Evolutionary conservation across 805 yeast genomes (phyloP), one percentile per base, ranked within the genome.

Genomic region (Candida tammaniensis): DNA sequence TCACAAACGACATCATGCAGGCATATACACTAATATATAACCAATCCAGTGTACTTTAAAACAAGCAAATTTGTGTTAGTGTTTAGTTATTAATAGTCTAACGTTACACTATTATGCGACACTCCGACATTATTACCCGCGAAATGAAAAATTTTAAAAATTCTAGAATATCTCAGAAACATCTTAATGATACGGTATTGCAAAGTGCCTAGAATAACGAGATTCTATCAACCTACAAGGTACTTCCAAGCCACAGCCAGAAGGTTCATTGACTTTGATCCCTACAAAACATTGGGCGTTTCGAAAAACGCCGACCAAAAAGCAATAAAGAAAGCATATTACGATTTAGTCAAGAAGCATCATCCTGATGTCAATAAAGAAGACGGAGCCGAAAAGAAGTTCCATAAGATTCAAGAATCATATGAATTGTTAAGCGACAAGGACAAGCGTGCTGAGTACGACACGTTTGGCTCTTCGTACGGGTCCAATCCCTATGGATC

Each of bases 361-460:
- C 99, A 93, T 60, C 99, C 99, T 0, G 99, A 93, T 65, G 86
- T 93, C 28, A 93, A 91, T 60, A 93, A 91, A 60, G 96, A 86
- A 44, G 75, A 77, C 17, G 91, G 76, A 13, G 93, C 98, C 0
- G 95, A 91, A 49, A 77, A 78, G 53, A 80, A 80, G 58, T 93
- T 93, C 65, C 98, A 93, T 53, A 86, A 85, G 51, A 76, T 93
- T 45, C 98, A 91, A 55, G 93, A 85, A 44, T 94, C 97, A 1
- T 93, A 94, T 54, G 99, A 93, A 60, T 77, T 93, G 23, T 69
- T 93, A 52, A 80, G 87, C 28, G 94, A 88, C 56, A 84, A 86
- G 35, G 76, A 76, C 14, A 91, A 91, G 70, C 78, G 87, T 50
- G 76, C 81, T 35, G 96, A 93, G 54, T 93, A 79, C 51, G 98